Evolutionary conservation across 148 eudicot species (phyloP), one percentile per base, ranked within the genome.

Genomic region (Camellia lanceoleosa): DNA sequence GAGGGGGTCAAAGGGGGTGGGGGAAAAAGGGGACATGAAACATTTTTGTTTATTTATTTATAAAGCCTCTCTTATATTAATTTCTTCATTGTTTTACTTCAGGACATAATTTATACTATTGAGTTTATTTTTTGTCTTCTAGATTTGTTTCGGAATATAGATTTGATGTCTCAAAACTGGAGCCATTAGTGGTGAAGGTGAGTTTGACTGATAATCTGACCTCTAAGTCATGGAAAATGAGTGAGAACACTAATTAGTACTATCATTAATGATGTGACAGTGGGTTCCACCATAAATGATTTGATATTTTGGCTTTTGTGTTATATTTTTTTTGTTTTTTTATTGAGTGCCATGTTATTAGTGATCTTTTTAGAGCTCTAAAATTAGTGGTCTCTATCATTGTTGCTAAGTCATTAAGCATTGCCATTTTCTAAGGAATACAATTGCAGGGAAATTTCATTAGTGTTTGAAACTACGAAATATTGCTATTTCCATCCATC

Each of bases 121-220:
- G 42, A 73, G 51, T 63, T 30, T 65, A 3, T 54, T 41, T 56
- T 20, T 49, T 79, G 56, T 68, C 55, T 76, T 61, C 55, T 68
- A 93, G 99, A 49, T 96, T 87, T 85, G 85, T 93, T 72, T 76
- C 89, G 0, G 92, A 93, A 85, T 96, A 96, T 79, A 91, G 92
- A 81, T 87, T 96, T 85, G 99, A 96, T 74, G 82, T 96, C 88
- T 93, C 97, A 70, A 96, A 96, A 87, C 83, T 96, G 87, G 99
- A 96, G 85, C 99, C 99, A 10, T 75, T 92, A 81, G 99, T 96
- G 76, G 98, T 98, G 30, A 96, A 96, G 95, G 99, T 92, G 85
- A 83, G 83, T 84, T 19, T 13, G 14, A 44, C 65, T 58, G 46
- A 30, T 51, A 44, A 67, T 71, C 49, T 77, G 58, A 60, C 52